Evolutionary conservation across 2,329 filamentous ascomycete species (phyloP).

Genomic region (Diaporthe helianthi): DNA sequence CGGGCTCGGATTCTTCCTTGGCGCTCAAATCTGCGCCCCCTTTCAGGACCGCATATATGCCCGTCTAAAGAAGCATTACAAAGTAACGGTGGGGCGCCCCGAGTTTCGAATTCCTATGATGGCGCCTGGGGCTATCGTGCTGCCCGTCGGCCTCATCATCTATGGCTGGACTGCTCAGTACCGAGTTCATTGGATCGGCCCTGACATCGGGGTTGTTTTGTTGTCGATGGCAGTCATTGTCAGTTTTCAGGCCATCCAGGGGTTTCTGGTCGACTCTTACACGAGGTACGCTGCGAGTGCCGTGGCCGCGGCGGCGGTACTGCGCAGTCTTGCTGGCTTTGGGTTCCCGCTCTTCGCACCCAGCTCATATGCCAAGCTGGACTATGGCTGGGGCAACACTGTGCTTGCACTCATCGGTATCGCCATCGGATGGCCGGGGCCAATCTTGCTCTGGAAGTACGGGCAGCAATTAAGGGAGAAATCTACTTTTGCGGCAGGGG

Average conservation of each 20-base stretch:
- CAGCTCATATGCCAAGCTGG: conserved; percentile 50
- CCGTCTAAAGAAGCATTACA: conserved; percentile 50
- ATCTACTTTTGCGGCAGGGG: conserved; percentile 38
- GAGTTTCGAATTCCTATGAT: conserved; percentile 60
- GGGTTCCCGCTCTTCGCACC: conserved; percentile 59
- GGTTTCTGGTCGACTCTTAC: conserved; percentile 56
- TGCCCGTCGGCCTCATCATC: conserved; percentile 52
- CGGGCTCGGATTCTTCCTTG: conserved; percentile 46
- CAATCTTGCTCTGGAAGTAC: conserved; percentile 53
- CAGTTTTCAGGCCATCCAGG: conserved; percentile 54
- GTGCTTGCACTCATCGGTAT: conserved; percentile 53
- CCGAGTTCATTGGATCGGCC: conserved; percentile 53
- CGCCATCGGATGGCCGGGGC: conserved; percentile 49
- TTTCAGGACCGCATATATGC: conserved; percentile 55
- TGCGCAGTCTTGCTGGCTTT: conserved; percentile 57
- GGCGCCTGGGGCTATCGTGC: conserved; percentile 56
- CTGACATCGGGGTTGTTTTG: conserved; percentile 51
- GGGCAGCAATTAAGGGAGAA: conserved; percentile 48
- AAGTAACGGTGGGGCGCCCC: conserved; percentile 42
- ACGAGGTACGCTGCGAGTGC: conserved; percentile 54
- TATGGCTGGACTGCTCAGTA: conserved; percentile 55
- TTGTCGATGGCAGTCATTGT: conserved; percentile 49
- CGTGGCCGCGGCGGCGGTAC: conserved; percentile 51
- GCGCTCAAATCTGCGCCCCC: conserved; percentile 50
- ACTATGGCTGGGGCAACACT: conserved; percentile 52